Evolutionary conservation across 1,284 basidiomycete species (phyloP), one percentile per base, ranked within the genome.

Genomic region (Boletellus sp.): DNA sequence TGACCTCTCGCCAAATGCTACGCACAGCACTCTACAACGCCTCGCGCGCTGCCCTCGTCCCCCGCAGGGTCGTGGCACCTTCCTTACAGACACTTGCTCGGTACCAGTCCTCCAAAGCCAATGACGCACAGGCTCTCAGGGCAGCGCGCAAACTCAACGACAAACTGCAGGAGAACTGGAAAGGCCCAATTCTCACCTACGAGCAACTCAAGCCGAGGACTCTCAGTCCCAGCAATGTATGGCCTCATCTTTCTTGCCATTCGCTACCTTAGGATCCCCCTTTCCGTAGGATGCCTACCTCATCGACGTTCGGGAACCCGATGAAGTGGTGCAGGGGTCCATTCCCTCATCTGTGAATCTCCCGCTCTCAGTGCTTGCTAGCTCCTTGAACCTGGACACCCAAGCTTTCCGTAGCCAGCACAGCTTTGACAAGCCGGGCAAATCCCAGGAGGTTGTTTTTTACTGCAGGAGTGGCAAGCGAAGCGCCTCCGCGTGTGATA

Each of bases 301-400:
- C 49, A 84, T 96, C 53, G 93, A 99, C 69, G 95, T 99, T 8
- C 86, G 97, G 30, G 97, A 99, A 70, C 89, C 89, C 4, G 85
- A 93, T 59, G 97, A 99, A 71, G 91, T 95, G 33, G 81, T 89
- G 3, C 91, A 96, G 68, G 96, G 97, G 26, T 90, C 90, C 65
- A 97, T 99, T 63, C 97, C 97, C 4, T 94, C 92, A 12, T 83
- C 95, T 6, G 93, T 99, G 62, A 95, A 96, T 68, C 74, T 99
- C 13, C 96, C 97, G 7, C 82, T 99, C 21, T 90, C 91, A 5
- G 78, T 80, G 19, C 80, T 99, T 49, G 73, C 83, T 38, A 80
- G 79, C 42, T 85, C 92, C 7, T 71, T 99, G 44, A 76, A 83
- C 58, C 72, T 89, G 51, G 70, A 77, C 45, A 71, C 79, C 3